A percentile compares a stretch with the other conserved stretches of the same genome.
Conservation (phyloP, 345 rosid genomes). For the Hypericum perforatum region DNA sequence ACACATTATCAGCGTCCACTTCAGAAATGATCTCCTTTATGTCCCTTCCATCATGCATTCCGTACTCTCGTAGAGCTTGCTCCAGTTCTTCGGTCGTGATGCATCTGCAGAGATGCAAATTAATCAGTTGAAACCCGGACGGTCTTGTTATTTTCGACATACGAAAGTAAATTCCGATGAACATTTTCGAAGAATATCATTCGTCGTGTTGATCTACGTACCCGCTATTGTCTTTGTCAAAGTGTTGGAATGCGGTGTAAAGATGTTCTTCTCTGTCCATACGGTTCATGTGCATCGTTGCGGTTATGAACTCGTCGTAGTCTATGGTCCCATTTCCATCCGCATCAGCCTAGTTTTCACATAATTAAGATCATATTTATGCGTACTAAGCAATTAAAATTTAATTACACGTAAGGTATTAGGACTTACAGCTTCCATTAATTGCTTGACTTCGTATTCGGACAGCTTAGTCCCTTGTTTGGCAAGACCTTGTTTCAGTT, state of each 20-base stretch:
- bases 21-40: constrained; percentile 71
- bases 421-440: constrained; percentile 84
- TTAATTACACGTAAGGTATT: neutral
- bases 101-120: constrained; percentile 22
- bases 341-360: constrained; percentile 60
- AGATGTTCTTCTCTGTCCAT: constrained; percentile 74
- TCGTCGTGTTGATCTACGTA: constrained; percentile 10
- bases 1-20: constrained; percentile 73
- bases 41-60: constrained; percentile 70
- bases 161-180: no score
- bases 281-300: constrained; percentile 74
- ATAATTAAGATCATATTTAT: neutral
- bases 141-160: no score
- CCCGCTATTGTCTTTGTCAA: constrained; percentile 86
- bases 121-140: neutral
- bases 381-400: neutral
- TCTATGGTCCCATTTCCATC: constrained; percentile 78
- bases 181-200: neutral
- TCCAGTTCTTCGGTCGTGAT: constrained; percentile 88
- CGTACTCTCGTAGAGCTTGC: constrained; percentile 74
- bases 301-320: constrained; percentile 70
- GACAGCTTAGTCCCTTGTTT: constrained; percentile 85
- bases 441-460: constrained; percentile 73
- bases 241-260: constrained; percentile 72
- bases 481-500: constrained; percentile 81